Conservation (phyloP, 2,329 filamentous ascomycete species). For the Teratosphaeria gauchensis region DNA sequence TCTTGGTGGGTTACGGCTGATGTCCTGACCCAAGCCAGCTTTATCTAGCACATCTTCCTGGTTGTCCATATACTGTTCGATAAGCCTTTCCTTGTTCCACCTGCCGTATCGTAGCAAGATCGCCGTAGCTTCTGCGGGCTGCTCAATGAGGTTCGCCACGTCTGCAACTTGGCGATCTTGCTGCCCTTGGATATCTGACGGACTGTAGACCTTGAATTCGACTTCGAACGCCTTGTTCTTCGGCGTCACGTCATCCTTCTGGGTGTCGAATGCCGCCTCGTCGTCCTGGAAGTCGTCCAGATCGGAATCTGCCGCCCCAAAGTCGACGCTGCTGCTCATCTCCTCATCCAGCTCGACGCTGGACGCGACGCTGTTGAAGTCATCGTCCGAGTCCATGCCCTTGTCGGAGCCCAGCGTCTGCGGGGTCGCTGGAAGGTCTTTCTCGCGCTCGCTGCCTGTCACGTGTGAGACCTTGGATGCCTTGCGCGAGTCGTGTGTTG, state of each 20-base stretch:
- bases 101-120: slow-evolving; percentile 81
- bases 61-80: slow-evolving; percentile 93
- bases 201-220: slow-evolving; percentile 71
- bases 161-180: slow-evolving; percentile 82
- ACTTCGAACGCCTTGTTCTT: slow-evolving; percentile 71
- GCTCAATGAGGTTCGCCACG: slow-evolving; percentile 81
- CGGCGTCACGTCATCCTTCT: slow-evolving; percentile 64
- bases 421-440: slow-evolving; percentile 41
- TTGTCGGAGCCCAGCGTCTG: slow-evolving; percentile 33
- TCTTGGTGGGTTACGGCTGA: slow-evolving; percentile 49
- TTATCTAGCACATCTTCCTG: slow-evolving; percentile 70
- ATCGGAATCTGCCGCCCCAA: slow-evolving; percentile 39
- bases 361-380: slow-evolving; percentile 76
- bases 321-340: slow-evolving; percentile 60
- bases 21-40: slow-evolving; percentile 65
- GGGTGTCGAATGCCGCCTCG: slow-evolving; percentile 50
- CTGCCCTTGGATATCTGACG: slow-evolving; percentile 70
- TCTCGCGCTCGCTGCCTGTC: slow-evolving; percentile 16
- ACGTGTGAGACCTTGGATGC: slow-evolving; percentile 24
- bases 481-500: slow-evolving; percentile 21
- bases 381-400: slow-evolving; percentile 90
- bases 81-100: slow-evolving; percentile 93
- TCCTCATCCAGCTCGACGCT: slow-evolving; percentile 64
- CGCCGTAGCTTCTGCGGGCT: slow-evolving; percentile 79
- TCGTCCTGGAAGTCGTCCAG: slow-evolving; percentile 48